Base-by-base conservation (phyloP, 1,139 yeast species). In the Kluyveromyces sp. region DNA sequence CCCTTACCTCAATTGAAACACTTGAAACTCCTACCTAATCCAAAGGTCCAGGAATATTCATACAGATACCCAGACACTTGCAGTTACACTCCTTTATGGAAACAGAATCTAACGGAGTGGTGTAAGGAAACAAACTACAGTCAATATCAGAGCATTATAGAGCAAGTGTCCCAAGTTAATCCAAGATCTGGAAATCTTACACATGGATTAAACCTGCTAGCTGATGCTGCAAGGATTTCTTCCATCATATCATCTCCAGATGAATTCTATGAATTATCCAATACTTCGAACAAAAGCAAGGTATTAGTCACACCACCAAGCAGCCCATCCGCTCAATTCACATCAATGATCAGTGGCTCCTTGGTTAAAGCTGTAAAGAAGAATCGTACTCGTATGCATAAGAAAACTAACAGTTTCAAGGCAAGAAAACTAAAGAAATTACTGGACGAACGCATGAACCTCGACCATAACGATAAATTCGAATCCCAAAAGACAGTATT, bases 351-450 rank as follows among this genome's bases (percentile, higher is more conserved):
- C 62, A 63, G 47, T 49, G 63, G 37, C 54, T 63, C 43, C 10
- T 26, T 62, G 61, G 49, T 48, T 54, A 45, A 44, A 25, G 37
- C 50, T 45, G 46, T 46, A 34, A 43, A 47, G 41, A 36, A 30
- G 43, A 39, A 26, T 33, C 48, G 36, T 37, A 28, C 49, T 7
- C 38, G 49, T 33, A 47, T 53, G 27, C 68, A 64, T 47, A 63
- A 59, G 47, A 64, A 64, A 43, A 60, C 65, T 3, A 63, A 63
- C 47, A 62, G 66, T 44, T 64, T 62, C 47, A 64, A 63, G 50
- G 67, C 67, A 3, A 49, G 64, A 43, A 64, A 63, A 49, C 45
- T 63, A 42, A 64, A 63, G 44, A 58, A 58, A 38, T 47, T 64
- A 43, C 49, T 64, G 38, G 57, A 56, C 34, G 55, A 58, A 43